Percentiles rank a stretch among this genome's conserved stretches.
Evolutionary conservation across 305 asterid genomes (phyloP).

Genomic region (Fraxinus xanthoxyloides): DNA sequence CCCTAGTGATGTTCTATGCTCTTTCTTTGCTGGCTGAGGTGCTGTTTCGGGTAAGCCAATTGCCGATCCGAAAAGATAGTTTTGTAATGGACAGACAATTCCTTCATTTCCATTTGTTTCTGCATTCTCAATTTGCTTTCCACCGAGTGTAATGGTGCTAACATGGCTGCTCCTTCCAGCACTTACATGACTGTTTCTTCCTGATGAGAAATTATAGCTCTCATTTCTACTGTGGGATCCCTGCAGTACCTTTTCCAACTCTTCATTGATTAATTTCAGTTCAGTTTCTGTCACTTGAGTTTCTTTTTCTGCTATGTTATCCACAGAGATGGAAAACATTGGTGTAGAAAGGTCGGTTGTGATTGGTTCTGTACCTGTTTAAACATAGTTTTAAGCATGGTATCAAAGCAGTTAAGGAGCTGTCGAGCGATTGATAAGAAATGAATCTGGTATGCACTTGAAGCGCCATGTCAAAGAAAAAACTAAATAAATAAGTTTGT

Average conservation of each 20-base stretch:
- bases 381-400: not conserved
- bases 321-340: constrained; percentile 65
- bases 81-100: constrained; percentile 69
- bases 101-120: constrained; percentile 51
- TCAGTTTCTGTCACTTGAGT: constrained; percentile 78
- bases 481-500: not conserved
- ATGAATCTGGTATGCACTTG: not conserved
- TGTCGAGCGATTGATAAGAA: not conserved
- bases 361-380: constrained; percentile 37
- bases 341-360: constrained; percentile 68
- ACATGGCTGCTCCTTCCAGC: constrained; percentile 66
- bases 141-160: constrained; percentile 63
- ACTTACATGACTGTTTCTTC: constrained; percentile 74
- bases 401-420: not conserved
- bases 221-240: constrained; percentile 50
- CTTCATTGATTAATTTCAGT: constrained; percentile 76
- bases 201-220: constrained; percentile 54
- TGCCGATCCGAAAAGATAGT: constrained; percentile 80
- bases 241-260: constrained; percentile 70
- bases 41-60: constrained; percentile 54
- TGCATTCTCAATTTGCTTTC: constrained; percentile 53
- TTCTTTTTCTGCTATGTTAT: constrained; percentile 75
- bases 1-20: constrained; percentile 77
- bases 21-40: constrained; percentile 43
- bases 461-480: not conserved